Percentiles rank a stretch among this genome's conserved stretches.
Evolutionary conservation across 2,329 filamentous ascomycete genomes (phyloP).

Genomic region (Trichoderma breve): DNA sequence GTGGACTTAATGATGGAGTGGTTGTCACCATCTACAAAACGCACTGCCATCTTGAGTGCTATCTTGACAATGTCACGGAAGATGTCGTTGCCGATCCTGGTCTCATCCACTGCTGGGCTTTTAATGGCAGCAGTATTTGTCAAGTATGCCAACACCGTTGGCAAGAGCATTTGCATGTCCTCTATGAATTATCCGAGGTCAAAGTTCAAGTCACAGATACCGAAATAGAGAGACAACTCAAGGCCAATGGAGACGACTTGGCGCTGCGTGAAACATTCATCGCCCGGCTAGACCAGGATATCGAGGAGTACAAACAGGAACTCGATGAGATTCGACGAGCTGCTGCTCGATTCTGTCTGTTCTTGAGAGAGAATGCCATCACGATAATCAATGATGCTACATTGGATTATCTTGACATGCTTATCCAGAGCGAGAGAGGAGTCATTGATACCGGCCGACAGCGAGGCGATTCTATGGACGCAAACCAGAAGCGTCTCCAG

Average conservation of each 20-base stretch:
- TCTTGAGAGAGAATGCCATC: slow-evolving; percentile 3
- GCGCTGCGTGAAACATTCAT: neutral
- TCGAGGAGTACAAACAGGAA: neutral
- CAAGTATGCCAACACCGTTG: neutral
- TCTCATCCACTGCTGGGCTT: neutral
- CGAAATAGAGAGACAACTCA: neutral
- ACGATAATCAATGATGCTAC: slow-evolving; percentile 3
- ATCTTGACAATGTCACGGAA: slow-evolving; percentile 17
- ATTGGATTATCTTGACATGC: slow-evolving; percentile 12
- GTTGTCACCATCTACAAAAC: slow-evolving; percentile 21
- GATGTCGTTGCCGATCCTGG: slow-evolving; percentile 17
- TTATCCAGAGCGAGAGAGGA: neutral
- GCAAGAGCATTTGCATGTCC: slow-evolving; percentile 16
- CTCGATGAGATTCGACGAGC: slow-evolving; percentile 10
- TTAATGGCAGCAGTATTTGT: no score
- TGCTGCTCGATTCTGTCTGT: slow-evolving; percentile 6
- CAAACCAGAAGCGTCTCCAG: slow-evolving; percentile 15
- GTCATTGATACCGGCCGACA: neutral
- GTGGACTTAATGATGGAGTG: neutral
- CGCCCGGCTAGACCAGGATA: neutral
- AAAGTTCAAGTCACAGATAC: neutral
- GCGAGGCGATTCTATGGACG: neutral
- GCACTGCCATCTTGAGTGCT: slow-evolving; percentile 22
- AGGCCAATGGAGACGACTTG: neutral
- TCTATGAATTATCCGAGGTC: slow-evolving; percentile 1